A percentile compares a stretch with the other conserved stretches of the same genome.
These are phyloP conservation scores for Penicillium goetzii DNA, from an alignment of 495 filamentous ascomycete species.

Conservation along the genomic window DNA sequence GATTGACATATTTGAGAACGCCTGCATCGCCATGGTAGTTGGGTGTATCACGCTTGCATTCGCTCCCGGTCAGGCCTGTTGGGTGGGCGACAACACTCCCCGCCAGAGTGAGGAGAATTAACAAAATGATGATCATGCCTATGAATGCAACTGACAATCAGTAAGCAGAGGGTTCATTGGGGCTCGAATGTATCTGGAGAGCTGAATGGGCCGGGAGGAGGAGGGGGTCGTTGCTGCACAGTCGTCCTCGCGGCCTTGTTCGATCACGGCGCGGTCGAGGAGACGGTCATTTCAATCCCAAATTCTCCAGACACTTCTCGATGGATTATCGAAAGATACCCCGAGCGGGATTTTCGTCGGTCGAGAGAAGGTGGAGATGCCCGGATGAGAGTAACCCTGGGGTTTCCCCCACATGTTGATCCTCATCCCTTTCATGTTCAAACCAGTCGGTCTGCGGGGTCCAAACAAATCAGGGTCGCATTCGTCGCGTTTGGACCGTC, in stretches of 20 bases:
- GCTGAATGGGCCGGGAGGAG: neutral
- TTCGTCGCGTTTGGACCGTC: conserved; percentile 1
- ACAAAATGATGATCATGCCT: neutral
- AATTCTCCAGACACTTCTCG: neutral
- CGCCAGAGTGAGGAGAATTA: neutral
- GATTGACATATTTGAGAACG: conserved; percentile 30
- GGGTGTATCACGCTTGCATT: neutral
- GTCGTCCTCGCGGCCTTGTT: neutral
- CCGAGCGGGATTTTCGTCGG: neutral
- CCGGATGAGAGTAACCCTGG: neutral
- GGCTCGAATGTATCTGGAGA: neutral
- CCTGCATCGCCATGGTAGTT: conserved; percentile 22
- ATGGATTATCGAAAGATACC: neutral
- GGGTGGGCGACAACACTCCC: conserved; percentile 10
- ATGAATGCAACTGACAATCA: neutral
- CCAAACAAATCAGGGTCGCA: conserved; percentile 1
- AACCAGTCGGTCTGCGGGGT: neutral
- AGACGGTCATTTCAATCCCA: neutral
- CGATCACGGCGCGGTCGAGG: neutral
- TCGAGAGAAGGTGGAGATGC: neutral
- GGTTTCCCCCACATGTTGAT: neutral
- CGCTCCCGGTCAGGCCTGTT: conserved; percentile 1
- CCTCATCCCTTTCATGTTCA: neutral
- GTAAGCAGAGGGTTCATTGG: neutral
- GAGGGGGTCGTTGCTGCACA: too few relatives aligned